Evolutionary conservation across 805 yeast genomes (phyloP), one percentile per base, ranked within the genome.

Genomic region (Candida yuanshanica): DNA sequence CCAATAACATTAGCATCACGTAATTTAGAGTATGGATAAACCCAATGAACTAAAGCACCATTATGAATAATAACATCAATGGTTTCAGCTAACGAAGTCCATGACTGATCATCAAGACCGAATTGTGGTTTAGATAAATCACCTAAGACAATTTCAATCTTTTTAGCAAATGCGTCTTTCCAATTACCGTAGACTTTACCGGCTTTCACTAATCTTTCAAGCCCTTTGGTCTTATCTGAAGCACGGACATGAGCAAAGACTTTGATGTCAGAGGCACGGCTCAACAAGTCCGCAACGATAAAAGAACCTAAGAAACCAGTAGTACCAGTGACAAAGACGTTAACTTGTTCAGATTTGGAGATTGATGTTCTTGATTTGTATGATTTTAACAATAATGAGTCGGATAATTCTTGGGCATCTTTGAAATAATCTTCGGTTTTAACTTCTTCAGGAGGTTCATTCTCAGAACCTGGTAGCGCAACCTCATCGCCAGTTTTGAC

Each of bases 21-120:
- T 55, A 93, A 70, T 50, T 85, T 86, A 36, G 83, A 67, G 65
- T 93, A 93, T 21, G 99, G 98, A 62, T 85, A 93, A 2, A 90
- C 96, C 99, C 99, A 93, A 63, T 93, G 99, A 29, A 93, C 99
- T 47, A 90, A 71, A 14, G 99, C 99, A 69, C 98, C 99, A 53
- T 93, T 93, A 63, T 93, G 99, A 47, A 93, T 77, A 39, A 93
- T 80, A 4, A 82, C 81, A 62, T 95, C 99, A 43, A 91, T 69
- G 1, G 68, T 64, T 13, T 74, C 62, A 9, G 78, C 66, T 44
- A 93, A 72, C 7, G 54, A 37, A 2, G 50, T 34, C 95, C 96
- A 93, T 24, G 68, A 65, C 4, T 53, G 60, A 26, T 72, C 70
- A 14, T 65, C 50, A 39, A 87, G 56, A 0, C 97, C 99, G 59